Conservation (phyloP, 768 basidiomycete species). For the Tylopilus subfusipes region DNA sequence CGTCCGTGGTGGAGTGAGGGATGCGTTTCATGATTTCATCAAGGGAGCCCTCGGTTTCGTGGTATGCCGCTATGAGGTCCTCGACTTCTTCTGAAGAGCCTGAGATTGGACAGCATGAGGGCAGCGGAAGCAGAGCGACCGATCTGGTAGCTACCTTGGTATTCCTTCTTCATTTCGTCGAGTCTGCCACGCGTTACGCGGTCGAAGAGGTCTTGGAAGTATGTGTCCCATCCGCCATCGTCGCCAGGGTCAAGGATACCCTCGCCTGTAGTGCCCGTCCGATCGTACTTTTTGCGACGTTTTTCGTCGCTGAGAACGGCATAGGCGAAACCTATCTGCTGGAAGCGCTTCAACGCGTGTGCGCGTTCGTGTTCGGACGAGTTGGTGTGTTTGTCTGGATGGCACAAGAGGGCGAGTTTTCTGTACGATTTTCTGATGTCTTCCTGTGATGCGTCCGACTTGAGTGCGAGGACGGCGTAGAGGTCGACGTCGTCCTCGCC, state of each 20-base stretch:
- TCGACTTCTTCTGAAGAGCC: constrained; percentile 82
- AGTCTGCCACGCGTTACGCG: constrained; percentile 80
- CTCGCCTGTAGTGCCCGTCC: constrained; percentile 83
- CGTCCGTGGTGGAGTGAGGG: constrained; percentile 79
- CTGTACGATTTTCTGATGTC: constrained; percentile 85
- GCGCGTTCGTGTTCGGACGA: constrained; percentile 58
- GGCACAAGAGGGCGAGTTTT: constrained; percentile 72
- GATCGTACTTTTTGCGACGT: constrained; percentile 74
- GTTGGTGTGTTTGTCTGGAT: constrained; percentile 86
- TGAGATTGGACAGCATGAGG: constrained; percentile 29
- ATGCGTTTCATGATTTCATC: constrained; percentile 80
- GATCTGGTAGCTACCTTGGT: constrained; percentile 59
- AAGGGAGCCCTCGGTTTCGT: constrained; percentile 67
- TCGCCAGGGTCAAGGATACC: constrained; percentile 66
- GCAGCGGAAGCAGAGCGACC: neutral
- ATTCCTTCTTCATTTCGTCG: constrained; percentile 91
- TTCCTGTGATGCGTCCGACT: constrained; percentile 51
- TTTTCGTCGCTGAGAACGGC: constrained; percentile 79
- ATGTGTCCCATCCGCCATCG: constrained; percentile 86
- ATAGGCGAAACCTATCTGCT: constrained; percentile 94
- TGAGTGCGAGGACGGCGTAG: constrained; percentile 67
- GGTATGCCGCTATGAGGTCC: constrained; percentile 77
- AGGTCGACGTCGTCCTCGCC: constrained; percentile 70
- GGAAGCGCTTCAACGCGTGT: constrained; percentile 75
- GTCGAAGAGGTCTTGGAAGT: constrained; percentile 89